Base-by-base conservation (phyloP, 805 yeast species). In the Candida vaughaniae region DNA sequence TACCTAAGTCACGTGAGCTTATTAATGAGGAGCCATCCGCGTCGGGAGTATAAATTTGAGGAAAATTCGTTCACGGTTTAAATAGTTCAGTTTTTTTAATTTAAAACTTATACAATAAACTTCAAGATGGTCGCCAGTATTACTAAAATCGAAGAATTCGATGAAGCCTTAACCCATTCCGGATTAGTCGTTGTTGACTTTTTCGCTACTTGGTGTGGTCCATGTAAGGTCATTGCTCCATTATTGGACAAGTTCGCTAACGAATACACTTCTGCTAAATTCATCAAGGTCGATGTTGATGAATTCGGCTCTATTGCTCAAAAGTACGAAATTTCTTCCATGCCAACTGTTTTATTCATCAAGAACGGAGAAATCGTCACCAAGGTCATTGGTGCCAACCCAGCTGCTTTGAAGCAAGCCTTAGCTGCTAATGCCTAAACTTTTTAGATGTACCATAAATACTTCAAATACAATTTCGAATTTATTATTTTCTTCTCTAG, bases 141-240 rank as follows among this genome's bases (percentile, higher is more conserved):
- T 39, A 35, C 52, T 10, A 46, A 57, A 35, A 51, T 46, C 30
- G 52, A 60, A 40, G 90, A 89, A 62, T 91, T 90, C 75, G 68
- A 77, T 37, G 69, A 72, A 42, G 83, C 81, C 48, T 75, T 83
- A 56, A 52, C 64, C 41, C 72, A 71, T 55, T 77, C 77, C 49
- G 85, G 84, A 53, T 73, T 88, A 58, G 90, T 88, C 51, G 90
- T 93, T 52, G 87, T 93, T 51, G 98, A 93, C 73, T 93, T 91
- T 73, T 90, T 78, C 60, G 98, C 98, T 54, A 80, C 90, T 45
- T 93, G 98, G 97, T 91, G 99, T 69, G 97, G 97, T 52, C 98
- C 99, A 45, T 91, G 99, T 76, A 93, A 91, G 77, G 86, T 86
- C 80, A 84, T 93, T 67, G 90, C 96, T 38, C 99, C 99, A 53